Evolutionary conservation across 2,329 filamentous ascomycete species (phyloP).

Genomic region (Rosellinia necatrix): DNA sequence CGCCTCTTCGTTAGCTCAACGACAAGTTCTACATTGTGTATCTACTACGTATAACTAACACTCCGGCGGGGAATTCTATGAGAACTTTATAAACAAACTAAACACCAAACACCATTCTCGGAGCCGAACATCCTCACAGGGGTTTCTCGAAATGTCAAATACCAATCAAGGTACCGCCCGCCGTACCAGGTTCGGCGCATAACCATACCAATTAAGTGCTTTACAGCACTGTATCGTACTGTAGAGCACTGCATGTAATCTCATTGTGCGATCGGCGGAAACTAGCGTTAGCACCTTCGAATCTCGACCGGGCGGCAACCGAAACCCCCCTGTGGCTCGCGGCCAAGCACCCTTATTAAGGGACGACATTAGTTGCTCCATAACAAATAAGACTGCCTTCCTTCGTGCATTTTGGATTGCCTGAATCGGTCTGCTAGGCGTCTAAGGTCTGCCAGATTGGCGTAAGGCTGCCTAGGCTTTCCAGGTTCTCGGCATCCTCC

Average conservation of each 20-base stretch:
- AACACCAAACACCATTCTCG: background rate
- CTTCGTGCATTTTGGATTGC: slow-evolving; percentile 14
- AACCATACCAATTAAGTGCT: background rate
- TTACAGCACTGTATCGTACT: background rate
- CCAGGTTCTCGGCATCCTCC: slow-evolving; percentile 37
- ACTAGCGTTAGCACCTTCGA: slow-evolving; percentile 27
- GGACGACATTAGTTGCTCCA: slow-evolving; percentile 17
- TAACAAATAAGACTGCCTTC: slow-evolving; percentile 8
- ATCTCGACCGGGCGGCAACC: slow-evolving; percentile 28
- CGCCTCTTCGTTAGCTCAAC: too few relatives aligned
- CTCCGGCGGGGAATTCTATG: too few relatives aligned
- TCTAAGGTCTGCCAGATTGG: slow-evolving; percentile 6
- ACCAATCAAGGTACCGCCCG: too few relatives aligned
- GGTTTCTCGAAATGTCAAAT: slow-evolving; percentile 11
- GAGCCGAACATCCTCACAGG: background rate
- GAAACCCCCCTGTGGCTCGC: slow-evolving; percentile 26
- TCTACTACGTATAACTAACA: too few relatives aligned
- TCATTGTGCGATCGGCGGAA: slow-evolving; percentile 27
- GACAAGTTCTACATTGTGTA: too few relatives aligned
- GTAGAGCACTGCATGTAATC: slow-evolving; percentile 18
- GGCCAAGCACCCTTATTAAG: slow-evolving; percentile 11
- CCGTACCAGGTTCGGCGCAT: too few relatives aligned
- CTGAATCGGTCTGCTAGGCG: slow-evolving; percentile 13
- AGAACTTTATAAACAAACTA: background rate
- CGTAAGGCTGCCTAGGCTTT: slow-evolving; percentile 25